A percentile compares a stretch with the other conserved stretches of the same genome.
phyloP scores from a whole-genome alignment of 768 basidiomycete genomes.

The Mycena maculata region DNA sequence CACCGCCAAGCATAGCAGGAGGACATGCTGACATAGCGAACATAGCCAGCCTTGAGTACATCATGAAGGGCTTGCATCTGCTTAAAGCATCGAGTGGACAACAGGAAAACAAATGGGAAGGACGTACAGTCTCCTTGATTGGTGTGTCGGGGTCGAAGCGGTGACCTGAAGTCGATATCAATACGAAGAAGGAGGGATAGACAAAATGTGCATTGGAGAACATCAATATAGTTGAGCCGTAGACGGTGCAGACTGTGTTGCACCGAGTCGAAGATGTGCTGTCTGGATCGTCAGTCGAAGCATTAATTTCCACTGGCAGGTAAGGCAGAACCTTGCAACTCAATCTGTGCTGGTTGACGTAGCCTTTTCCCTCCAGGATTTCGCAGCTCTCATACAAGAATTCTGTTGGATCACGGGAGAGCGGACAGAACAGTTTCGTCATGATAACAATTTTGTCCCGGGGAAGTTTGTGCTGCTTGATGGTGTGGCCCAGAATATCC shows the following conservation, averaged over 20 bases:
- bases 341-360: too few relatives aligned
- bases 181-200: not conserved
- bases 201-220: conserved; percentile 57
- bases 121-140: conserved; percentile 16
- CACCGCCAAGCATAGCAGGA: conserved; percentile 20
- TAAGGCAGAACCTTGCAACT: too few relatives aligned
- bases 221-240: conserved; percentile 66
- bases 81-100: not conserved
- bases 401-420: conserved; percentile 50
- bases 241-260: conserved; percentile 54
- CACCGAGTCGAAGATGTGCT: conserved; percentile 57
- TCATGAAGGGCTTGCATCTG: conserved; percentile 24
- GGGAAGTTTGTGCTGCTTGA: conserved; percentile 50
- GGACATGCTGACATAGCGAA: conserved; percentile 13
- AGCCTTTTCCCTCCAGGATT: too few relatives aligned
- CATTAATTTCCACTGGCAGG: too few relatives aligned
- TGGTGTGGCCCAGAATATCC: conserved; percentile 50
- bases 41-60: conserved; percentile 11
- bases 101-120: not conserved
- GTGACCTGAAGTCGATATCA: not conserved
- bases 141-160: conserved; percentile 19
- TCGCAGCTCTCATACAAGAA: conserved; percentile 47
- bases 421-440: conserved; percentile 55
- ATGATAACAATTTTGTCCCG: conserved; percentile 55
- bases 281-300: too few relatives aligned